Evolutionary conservation across 257 asterid species (phyloP).

Genomic region (Plantago major): DNA sequence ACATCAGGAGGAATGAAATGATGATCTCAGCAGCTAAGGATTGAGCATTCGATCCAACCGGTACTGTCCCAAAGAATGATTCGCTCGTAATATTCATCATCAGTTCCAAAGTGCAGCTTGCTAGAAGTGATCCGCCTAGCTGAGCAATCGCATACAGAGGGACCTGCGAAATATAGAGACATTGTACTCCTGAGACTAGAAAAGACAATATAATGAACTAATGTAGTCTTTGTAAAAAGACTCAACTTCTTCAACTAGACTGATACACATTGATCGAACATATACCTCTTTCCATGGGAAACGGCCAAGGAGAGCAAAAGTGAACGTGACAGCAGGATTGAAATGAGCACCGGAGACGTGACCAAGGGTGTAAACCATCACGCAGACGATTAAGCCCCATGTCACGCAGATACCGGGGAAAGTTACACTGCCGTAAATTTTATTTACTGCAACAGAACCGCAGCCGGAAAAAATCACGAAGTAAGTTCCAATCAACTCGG

Average conservation of each 20-base stretch:
- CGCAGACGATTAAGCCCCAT: conserved; percentile 81
- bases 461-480: conserved; percentile 71
- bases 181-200: not conserved
- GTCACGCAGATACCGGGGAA: conserved; percentile 67
- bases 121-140: conserved; percentile 55
- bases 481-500: conserved; percentile 64
- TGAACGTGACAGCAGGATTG: conserved; percentile 76
- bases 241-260: no score
- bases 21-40: conserved; percentile 64
- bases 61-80: conserved; percentile 69
- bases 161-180: conserved; percentile 29
- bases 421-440: conserved; percentile 48
- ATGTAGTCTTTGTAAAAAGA: no score
- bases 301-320: conserved; percentile 46
- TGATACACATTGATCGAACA: no score
- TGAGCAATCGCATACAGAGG: conserved; percentile 55
- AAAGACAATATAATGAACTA: not conserved
- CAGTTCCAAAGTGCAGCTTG: conserved; percentile 43
- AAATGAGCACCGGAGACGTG: no score
- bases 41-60: conserved; percentile 52
- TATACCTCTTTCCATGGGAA: conserved; percentile 71
- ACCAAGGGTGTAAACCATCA: conserved; percentile 61
- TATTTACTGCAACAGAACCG: conserved; percentile 59
- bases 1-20: conserved; percentile 74
- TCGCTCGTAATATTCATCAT: conserved; percentile 44